phyloP scores from a whole-genome alignment of 768 basidiomycete species.

The Termitomyces sp. region DNA sequence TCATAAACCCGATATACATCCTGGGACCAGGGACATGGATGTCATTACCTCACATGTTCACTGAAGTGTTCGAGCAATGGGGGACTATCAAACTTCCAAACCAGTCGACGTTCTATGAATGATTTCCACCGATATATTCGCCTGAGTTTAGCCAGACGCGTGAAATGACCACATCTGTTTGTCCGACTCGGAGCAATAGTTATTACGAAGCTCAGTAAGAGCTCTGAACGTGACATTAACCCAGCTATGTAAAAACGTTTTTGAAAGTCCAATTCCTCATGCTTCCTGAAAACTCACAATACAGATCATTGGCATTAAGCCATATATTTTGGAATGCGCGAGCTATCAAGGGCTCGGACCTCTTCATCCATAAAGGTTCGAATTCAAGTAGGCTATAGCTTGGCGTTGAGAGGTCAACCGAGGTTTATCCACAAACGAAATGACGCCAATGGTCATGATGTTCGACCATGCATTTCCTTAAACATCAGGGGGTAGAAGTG shows the following conservation, averaged over 20 bases:
- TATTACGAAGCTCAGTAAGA: background rate
- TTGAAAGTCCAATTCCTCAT: background rate
- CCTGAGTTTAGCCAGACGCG: constrained; percentile 15
- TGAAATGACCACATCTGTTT: constrained; percentile 5
- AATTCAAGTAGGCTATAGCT: background rate
- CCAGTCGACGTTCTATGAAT: constrained; percentile 1
- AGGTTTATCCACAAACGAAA: constrained; percentile 16
- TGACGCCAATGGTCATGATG: background rate
- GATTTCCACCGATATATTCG: constrained; percentile 6
- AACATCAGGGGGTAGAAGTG: background rate
- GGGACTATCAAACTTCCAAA: background rate
- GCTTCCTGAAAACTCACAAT: too few species aligned
- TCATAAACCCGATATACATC: constrained; percentile 30
- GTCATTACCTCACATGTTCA: constrained; percentile 17
- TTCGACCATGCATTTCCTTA: background rate
- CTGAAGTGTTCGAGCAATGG: background rate
- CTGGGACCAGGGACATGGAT: constrained; percentile 8
- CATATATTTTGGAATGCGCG: background rate
- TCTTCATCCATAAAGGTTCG: background rate
- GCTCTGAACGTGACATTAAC: background rate
- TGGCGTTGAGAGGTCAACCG: constrained; percentile 10
- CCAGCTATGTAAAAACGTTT: background rate
- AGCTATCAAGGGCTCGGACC: background rate
- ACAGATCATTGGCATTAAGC: background rate
- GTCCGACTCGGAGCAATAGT: constrained; percentile 9